These are phyloP conservation scores for Dissophora globulifera DNA, from an alignment of 192 early-diverging fungal species.

Conservation along the genomic window DNA sequence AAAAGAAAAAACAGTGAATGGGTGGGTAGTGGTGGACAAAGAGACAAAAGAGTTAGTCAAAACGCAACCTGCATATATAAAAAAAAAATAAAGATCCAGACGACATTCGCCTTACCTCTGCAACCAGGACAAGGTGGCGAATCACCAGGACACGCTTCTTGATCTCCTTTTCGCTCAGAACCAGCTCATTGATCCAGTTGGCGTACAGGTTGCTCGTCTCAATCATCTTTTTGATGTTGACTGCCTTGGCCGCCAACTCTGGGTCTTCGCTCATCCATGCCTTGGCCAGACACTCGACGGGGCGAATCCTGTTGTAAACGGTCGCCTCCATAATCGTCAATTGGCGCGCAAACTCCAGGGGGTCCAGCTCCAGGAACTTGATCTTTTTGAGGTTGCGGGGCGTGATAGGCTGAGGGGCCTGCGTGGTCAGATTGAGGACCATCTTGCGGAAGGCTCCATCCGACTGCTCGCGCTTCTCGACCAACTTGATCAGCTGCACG, in stretches of 20 bases:
- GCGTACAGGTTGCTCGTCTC: conserved; percentile 83
- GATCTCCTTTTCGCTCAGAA: conserved; percentile 82
- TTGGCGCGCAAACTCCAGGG: conserved; percentile 95
- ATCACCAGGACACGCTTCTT: conserved; percentile 81
- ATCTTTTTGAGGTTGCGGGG: conserved; percentile 82
- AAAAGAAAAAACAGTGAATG: too few relatives aligned
- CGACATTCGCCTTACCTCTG: conserved; percentile 55
- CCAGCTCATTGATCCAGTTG: conserved; percentile 87
- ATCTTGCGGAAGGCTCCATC: conserved; percentile 68
- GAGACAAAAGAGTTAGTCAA: too few relatives aligned
- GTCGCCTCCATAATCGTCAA: conserved; percentile 89
- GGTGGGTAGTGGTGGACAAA: too few relatives aligned
- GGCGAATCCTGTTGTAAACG: conserved; percentile 82
- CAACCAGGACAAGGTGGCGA: conserved; percentile 86
- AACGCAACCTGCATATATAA: too few relatives aligned
- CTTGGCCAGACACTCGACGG: conserved; percentile 88
- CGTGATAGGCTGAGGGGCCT: conserved; percentile 80
- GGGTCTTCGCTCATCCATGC: conserved; percentile 82
- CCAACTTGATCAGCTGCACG: conserved; percentile 69
- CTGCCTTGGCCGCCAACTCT: conserved; percentile 62
- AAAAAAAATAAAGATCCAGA: not conserved
- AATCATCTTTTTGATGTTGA: conserved; percentile 91
- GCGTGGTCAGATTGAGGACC: conserved; percentile 72
- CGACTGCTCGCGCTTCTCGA: conserved; percentile 72
- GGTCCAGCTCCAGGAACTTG: conserved; percentile 86